phyloP scores from a whole-genome alignment of 2,329 filamentous ascomycete species.

The Peltaster fructicola region DNA sequence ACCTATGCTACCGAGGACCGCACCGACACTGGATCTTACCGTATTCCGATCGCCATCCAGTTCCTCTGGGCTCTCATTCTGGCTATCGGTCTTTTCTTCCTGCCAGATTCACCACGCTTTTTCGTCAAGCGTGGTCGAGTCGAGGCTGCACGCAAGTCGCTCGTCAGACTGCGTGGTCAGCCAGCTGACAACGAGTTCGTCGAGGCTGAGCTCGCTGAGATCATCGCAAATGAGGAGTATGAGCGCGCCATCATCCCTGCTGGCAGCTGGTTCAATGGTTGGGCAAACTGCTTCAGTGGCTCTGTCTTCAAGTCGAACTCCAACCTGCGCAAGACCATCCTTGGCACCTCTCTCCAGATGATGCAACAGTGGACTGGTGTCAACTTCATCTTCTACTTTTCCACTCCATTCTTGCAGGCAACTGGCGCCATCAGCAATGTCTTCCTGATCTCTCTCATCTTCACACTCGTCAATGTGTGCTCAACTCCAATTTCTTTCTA shows the following conservation, averaged over 20 bases:
- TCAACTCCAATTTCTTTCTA: slow-evolving; percentile 81
- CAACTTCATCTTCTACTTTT: slow-evolving; percentile 71
- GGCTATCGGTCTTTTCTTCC: slow-evolving; percentile 49
- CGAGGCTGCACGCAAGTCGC: slow-evolving; percentile 42
- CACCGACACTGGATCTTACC: slow-evolving; percentile 49
- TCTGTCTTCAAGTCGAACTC: slow-evolving; percentile 33
- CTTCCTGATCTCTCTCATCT: slow-evolving; percentile 72
- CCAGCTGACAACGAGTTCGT: slow-evolving; percentile 55
- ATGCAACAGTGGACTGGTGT: slow-evolving; percentile 55
- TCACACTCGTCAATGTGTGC: slow-evolving; percentile 71
- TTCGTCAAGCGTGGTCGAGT: slow-evolving; percentile 63
- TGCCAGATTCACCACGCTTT: slow-evolving; percentile 75
- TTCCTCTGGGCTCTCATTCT: slow-evolving; percentile 68
- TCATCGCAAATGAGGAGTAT: slow-evolving; percentile 78
- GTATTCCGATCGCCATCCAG: slow-evolving; percentile 66
- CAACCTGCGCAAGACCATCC: slow-evolving; percentile 30
- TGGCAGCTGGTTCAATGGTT: slow-evolving; percentile 47
- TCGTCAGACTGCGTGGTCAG: slow-evolving; percentile 58
- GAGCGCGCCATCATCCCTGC: slow-evolving; percentile 52
- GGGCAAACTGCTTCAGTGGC: slow-evolving; percentile 47
- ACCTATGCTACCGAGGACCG: slow-evolving; percentile 52
- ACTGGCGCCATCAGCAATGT: slow-evolving; percentile 58
- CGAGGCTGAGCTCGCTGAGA: slow-evolving; percentile 63
- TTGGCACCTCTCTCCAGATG: slow-evolving; percentile 32
- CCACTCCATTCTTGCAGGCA: slow-evolving; percentile 66